These are phyloP conservation scores for Lunasporangiospora selenospora DNA, from an alignment of 192 early-diverging fungal genomes.

Conservation along the genomic window DNA sequence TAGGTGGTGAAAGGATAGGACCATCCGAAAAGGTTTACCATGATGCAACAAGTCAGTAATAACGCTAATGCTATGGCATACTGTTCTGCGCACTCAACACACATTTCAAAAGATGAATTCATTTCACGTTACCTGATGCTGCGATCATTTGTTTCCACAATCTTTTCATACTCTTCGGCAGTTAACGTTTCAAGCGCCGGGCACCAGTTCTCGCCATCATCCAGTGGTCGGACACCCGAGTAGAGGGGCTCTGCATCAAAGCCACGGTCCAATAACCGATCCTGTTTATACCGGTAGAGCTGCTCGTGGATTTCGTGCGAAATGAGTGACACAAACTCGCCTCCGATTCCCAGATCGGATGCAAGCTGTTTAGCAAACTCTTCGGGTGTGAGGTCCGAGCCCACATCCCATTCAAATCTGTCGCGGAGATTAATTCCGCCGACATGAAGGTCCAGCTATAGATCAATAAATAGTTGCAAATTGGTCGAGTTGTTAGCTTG, in stretches of 20 bases:
- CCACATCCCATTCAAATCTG: constrained; percentile 92
- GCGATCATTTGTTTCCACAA: constrained; percentile 61
- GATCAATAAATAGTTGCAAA: neutral
- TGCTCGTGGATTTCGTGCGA: constrained; percentile 81
- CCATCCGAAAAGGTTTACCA: neutral
- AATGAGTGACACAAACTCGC: constrained; percentile 81
- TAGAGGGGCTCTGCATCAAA: constrained; percentile 51
- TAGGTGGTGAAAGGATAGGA: neutral
- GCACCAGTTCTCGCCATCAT: constrained; percentile 59
- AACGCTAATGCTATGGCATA: no score
- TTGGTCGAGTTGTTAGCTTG: constrained; percentile 44
- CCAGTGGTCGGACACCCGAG: constrained; percentile 52
- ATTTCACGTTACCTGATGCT: constrained; percentile 65
- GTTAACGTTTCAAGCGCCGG: constrained; percentile 63
- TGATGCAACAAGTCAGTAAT: neutral
- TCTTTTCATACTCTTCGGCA: constrained; percentile 66
- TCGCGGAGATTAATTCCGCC: constrained; percentile 84
- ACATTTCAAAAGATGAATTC: no score
- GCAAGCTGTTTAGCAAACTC: constrained; percentile 72
- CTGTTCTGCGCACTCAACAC: no score
- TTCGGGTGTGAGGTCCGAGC: constrained; percentile 69
- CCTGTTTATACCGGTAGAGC: constrained; percentile 63
- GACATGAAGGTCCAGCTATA: constrained; percentile 83
- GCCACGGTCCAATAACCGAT: constrained; percentile 54
- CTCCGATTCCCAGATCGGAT: constrained; percentile 78